Evolutionary conservation across 2,329 filamentous ascomycete species (phyloP).

Genomic region (Neophaeococcomyces mojaviensis): DNA sequence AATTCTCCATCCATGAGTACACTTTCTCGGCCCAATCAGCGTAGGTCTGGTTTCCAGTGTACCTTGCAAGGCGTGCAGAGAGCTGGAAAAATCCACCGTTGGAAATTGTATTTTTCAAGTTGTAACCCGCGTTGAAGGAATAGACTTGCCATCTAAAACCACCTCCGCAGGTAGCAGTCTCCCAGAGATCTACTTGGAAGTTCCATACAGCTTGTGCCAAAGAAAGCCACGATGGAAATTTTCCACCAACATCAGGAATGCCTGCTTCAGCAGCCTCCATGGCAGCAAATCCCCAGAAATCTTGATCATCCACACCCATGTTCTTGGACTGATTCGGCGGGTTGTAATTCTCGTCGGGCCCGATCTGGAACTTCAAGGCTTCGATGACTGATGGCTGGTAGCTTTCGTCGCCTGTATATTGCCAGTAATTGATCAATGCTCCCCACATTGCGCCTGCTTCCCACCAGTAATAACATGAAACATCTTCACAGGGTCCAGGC

Average conservation of each 20-base stretch:
- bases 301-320: conserved; percentile 28
- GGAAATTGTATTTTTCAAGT: conserved; percentile 46
- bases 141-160: conserved; percentile 78
- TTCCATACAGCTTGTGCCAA: conserved; percentile 71
- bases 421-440: conserved; percentile 36
- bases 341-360: conserved; percentile 33
- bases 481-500: conserved; percentile 23
- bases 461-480: conserved; percentile 31
- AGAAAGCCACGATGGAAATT: conserved; percentile 60
- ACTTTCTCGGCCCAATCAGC: conserved; percentile 31
- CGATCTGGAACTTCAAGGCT: conserved; percentile 33
- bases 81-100: conserved; percentile 47
- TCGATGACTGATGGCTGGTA: conserved; percentile 35
- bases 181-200: conserved; percentile 63
- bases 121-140: conserved; percentile 43
- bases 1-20: conserved; percentile 45
- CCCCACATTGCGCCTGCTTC: conserved; percentile 31
- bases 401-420: conserved; percentile 33
- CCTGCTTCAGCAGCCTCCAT: conserved; percentile 32
- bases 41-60: conserved; percentile 33
- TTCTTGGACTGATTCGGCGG: conserved; percentile 35
- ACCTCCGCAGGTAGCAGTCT: conserved; percentile 56
- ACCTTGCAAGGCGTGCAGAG: conserved; percentile 34
- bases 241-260: conserved; percentile 31
- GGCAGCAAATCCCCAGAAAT: conserved; percentile 33